Evolutionary conservation across 169 alveolate genomes (phyloP), one percentile per base, ranked within the genome.

Genomic region (Plasmodium knowlesi): DNA sequence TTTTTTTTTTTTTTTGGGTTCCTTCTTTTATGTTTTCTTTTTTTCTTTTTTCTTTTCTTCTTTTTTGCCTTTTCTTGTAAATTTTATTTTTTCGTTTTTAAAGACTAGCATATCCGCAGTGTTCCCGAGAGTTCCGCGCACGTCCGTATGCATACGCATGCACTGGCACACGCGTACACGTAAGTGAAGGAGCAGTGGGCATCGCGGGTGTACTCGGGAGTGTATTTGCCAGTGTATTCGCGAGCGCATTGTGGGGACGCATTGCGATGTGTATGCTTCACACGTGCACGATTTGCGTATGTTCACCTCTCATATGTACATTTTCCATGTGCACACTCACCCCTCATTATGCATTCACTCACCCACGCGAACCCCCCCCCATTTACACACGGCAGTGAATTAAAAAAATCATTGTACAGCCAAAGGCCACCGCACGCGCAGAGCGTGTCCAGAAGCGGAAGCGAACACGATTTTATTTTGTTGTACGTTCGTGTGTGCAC

Each of bases 341-440:
- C 32, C 10, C 19, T 22, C 41, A 80, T 80, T 8, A 2, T 14
- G 28, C 74, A n/a, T 61, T 3, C 34, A n/a, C 34, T 5, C 74
- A 61, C 12, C 10, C 34, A 19, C 78, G 19, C 50, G 43, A 10
- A 12, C 16, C 39, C 3, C 67, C 37, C 37, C 57, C 81, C 73
- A n/a, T 53, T 61, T 46, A 83, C 83, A 83, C 92, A 83, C 92
- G 46, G 25, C 71, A n/a, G 72, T 54, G 79, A 82, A 32, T 28
- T 54, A 53, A 61, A 82, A 41, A 82, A 82, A 32, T 34, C 14
- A 46, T 16, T 82, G 32, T 32, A 53, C 72, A 41, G 91, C 91
- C 79, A 82, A 16, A 41, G 32, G 61, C 71, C 39, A 53, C 50
- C 61, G 57, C 86, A 80, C 30, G 50, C n/a, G 74, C 74, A 84